phyloP scores from a whole-genome alignment of 2,329 filamentous ascomycete species.

The Pseudonectria buxi region DNA sequence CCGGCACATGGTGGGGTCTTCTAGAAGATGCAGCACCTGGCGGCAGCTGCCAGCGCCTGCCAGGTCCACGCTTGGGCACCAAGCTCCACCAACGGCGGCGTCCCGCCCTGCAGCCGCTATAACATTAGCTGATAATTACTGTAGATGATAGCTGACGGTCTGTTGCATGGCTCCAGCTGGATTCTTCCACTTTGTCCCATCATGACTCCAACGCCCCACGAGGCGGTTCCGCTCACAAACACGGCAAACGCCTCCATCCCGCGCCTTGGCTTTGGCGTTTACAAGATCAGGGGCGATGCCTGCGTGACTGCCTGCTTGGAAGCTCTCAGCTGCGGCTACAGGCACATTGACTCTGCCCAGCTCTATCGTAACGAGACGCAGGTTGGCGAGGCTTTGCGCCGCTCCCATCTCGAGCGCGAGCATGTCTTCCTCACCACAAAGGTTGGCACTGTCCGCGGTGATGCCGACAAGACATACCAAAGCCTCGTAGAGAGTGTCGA shows the following conservation, averaged over 20 bases:
- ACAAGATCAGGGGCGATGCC: slow-evolving; percentile 47
- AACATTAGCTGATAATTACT: too few species aligned
- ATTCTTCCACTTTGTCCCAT: not conserved
- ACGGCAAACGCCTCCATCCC: slow-evolving; percentile 41
- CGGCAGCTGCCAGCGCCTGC: not conserved
- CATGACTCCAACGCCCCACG: slow-evolving; percentile 7
- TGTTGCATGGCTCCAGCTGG: too few species aligned
- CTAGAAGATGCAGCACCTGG: slow-evolving; percentile 14
- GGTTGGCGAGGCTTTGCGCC: slow-evolving; percentile 57
- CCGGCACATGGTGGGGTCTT: slow-evolving; percentile 18
- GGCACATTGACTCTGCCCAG: slow-evolving; percentile 58
- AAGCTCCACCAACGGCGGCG: not conserved
- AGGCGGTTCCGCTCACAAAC: slow-evolving; percentile 16
- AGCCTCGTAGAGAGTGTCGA: slow-evolving; percentile 55
- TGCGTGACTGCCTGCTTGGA: slow-evolving; percentile 52
- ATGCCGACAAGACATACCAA: slow-evolving; percentile 52
- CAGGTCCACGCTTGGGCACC: not conserved
- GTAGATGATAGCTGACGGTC: too few species aligned
- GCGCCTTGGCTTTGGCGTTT: slow-evolving; percentile 65
- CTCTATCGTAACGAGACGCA: slow-evolving; percentile 61
- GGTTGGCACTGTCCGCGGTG: slow-evolving; percentile 45
- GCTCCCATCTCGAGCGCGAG: slow-evolving; percentile 47
- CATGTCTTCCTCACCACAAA: slow-evolving; percentile 68
- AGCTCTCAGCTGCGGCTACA: slow-evolving; percentile 53
- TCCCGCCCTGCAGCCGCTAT: not conserved